Base-by-base conservation (phyloP, 495 filamentous ascomycete species). In the Aspergillus olivimuriae region DNA sequence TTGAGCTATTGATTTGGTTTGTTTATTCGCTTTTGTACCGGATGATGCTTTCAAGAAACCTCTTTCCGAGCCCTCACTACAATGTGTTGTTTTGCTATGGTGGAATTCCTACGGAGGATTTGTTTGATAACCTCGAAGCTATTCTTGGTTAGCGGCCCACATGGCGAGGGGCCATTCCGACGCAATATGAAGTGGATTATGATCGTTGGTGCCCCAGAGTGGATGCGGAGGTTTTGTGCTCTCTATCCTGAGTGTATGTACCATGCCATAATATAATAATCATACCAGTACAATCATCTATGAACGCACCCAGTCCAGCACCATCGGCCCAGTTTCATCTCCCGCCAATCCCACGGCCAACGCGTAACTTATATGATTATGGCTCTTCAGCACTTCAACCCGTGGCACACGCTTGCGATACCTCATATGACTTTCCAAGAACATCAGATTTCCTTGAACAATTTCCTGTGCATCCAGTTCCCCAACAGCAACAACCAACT, bases 341-440 rank as follows among this genome's bases (percentile, higher is more conserved):
- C 41, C 31, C 18, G 20, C 30, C 31, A 44, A 14, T 12, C 31
- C 41, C 4, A 44, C 35, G 10, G 41, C 17, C 31, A 44, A 35
- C 19, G 30, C 30, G 20, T 44, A 44, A 35, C 41, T 44, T 14
- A 44, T 35, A 23, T 44, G 41, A 24, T 44, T 44, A 34, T 44
- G 41, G 5, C 41, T 32, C 30, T 16, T 15, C 9, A 44, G 24
- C 1, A 44, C 41, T 32, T 44, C 41, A 23, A 44, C 34, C 18
- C 18, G 9, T 12, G 41, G 30, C 9, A 44, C 9, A 12, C 41
- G 18, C 11, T 23, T 21, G 30, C 31, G 20, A 18, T 22, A 9
- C 5, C 8, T 12, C 17, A 24, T 11, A 24, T 5, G 35, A 2
- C 5, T 18, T 24, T 35, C 20, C 20, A 44, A 31, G 24, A 44